Conservation (phyloP, 768 basidiomycete species). For the Mycena albidolilacea region DNA sequence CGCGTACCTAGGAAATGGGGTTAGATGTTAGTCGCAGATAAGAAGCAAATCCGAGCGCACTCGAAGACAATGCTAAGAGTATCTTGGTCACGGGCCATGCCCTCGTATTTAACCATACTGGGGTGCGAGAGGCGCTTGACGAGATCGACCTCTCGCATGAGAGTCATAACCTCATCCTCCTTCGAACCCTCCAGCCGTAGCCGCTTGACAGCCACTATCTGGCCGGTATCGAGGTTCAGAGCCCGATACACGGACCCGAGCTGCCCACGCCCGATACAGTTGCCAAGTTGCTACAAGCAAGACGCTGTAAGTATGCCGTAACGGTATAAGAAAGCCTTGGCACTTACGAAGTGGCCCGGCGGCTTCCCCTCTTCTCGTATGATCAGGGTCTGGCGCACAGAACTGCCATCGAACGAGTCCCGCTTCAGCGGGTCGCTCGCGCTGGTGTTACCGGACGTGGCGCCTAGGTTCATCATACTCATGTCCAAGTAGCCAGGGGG, state of each 20-base stretch:
- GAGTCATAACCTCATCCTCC: constrained; percentile 90
- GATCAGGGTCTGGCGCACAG: constrained; percentile 77
- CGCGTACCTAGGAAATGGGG: constrained; percentile 75
- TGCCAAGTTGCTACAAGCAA: constrained; percentile 88
- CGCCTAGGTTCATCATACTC: constrained; percentile 78
- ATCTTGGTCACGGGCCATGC: constrained; percentile 91
- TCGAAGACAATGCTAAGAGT: constrained; percentile 95
- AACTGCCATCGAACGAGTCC: constrained; percentile 76
- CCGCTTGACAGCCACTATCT: constrained; percentile 99
- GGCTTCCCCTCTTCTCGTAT: constrained; percentile 87
- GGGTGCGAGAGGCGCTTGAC: constrained; percentile 94
- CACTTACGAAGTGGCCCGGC: constrained; percentile 85
- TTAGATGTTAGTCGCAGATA: constrained; percentile 34
- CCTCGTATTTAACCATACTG: constrained; percentile 97
- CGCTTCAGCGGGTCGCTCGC: constrained; percentile 77
- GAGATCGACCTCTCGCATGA: constrained; percentile 96
- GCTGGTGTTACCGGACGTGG: constrained; percentile 64
- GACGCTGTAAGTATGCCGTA: constrained; percentile 36
- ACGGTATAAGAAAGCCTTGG: constrained; percentile 32
- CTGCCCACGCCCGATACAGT: constrained; percentile 97
- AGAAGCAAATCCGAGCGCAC: constrained; percentile 64
- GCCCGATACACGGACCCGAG: constrained; percentile 97
- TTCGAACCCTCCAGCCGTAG: constrained; percentile 92
- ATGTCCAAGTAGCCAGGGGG: constrained; percentile 74
- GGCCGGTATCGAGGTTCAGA: constrained; percentile 92